A percentile compares a stretch with the other conserved stretches of the same genome.
phyloP scores from a whole-genome alignment of 202 grass and related monocot genomes.

The Schoenoplectus tabernaemontani region DNA sequence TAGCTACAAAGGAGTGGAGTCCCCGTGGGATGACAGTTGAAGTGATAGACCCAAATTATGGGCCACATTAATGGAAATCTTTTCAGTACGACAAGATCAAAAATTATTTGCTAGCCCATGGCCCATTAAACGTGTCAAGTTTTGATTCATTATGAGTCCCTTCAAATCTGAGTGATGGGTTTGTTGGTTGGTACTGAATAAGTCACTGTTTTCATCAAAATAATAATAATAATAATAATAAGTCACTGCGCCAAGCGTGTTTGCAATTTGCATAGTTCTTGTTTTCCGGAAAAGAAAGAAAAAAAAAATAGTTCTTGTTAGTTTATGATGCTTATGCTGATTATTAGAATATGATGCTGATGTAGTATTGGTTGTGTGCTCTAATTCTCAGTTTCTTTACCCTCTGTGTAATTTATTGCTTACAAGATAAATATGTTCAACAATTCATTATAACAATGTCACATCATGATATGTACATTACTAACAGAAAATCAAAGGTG shows the following conservation, averaged over 20 bases:
- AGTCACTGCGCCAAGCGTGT: no score
- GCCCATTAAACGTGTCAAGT: slow-evolving; percentile 1
- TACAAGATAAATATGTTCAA: no score
- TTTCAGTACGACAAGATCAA: not conserved
- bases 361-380: not conserved
- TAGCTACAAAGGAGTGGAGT: not conserved
- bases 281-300: no score
- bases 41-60: not conserved
- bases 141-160: not conserved
- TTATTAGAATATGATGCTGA: not conserved
- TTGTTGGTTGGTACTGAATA: not conserved
- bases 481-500: no score
- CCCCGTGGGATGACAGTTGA: not conserved
- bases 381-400: not conserved
- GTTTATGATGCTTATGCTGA: not conserved
- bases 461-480: no score
- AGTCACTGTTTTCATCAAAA: not conserved
- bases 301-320: not conserved
- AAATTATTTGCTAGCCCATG: not conserved
- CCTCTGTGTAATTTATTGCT: no score
- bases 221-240: not conserved
- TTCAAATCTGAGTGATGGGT: not conserved
- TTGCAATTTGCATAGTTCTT: no score
- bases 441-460: no score
- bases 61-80: not conserved